Evolutionary conservation across 208 protist species (phyloP).

Genomic region (Leishmania braziliensis): DNA sequence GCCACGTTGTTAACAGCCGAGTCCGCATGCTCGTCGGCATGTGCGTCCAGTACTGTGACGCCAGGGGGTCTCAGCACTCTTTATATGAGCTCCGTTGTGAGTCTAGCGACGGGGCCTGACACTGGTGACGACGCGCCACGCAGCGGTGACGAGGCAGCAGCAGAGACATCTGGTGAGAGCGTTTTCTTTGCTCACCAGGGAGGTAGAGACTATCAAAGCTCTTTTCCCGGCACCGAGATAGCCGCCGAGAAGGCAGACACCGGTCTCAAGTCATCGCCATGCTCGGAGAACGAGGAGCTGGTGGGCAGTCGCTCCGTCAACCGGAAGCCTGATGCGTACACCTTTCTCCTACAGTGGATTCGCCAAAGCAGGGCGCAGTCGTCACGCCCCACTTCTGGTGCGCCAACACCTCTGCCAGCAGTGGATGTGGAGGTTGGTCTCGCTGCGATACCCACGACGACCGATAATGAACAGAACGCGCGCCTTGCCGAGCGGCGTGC

Average conservation of each 20-base stretch:
- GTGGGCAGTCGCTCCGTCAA: too few species aligned
- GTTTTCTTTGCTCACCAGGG: background rate
- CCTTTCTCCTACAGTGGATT: background rate
- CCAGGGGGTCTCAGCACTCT: background rate
- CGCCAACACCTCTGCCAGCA: background rate
- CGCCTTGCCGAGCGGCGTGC: background rate
- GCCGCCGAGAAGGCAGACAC: background rate
- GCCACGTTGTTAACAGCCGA: background rate
- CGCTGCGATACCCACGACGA: background rate
- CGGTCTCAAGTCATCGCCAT: background rate
- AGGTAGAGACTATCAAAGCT: background rate
- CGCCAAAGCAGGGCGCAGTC: background rate
- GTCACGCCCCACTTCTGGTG: background rate
- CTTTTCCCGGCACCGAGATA: background rate
- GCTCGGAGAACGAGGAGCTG: background rate
- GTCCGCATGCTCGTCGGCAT: background rate
- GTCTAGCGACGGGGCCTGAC: background rate
- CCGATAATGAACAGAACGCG: constrained; percentile 3
- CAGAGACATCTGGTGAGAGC: background rate
- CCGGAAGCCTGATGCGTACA: background rate
- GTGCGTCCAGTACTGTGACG: background rate
- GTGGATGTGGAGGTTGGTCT: background rate
- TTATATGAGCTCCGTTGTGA: background rate
- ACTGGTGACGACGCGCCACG: background rate
- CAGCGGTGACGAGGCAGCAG: background rate